Evolutionary conservation across 768 basidiomycete genomes (phyloP), one percentile per base, ranked within the genome.

Genomic region (Cystofilobasidium capitatum): DNA sequence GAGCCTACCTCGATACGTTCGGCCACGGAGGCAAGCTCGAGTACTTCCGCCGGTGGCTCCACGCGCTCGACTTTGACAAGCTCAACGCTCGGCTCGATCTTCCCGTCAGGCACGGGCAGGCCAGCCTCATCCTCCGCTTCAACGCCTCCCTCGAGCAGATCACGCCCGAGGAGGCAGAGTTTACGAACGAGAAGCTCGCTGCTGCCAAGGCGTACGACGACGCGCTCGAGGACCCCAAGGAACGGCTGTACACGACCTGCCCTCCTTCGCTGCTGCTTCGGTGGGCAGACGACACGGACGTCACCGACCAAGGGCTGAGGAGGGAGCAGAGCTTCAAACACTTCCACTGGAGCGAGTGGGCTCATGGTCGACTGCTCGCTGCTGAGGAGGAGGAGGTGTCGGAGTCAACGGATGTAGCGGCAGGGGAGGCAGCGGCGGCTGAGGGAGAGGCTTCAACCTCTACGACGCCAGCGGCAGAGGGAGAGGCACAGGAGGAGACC

Each of bases 21-120:
- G 66, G 66, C 37, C 39, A 51, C 40, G 31, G 24, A 1, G 51
- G 49, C 29, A 33, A 36, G 60, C 7, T 10, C 39, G 31, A 31
- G 37, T 68, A 54, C 35, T 59, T 51, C 10, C 49, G 31, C 39
- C 44, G 36, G 35, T 68, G 66, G 66, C 24, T 68, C 22, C 29
- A 26, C 22, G 42, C 49, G 3, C 45, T 68, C 39, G 66, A 68
- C 59, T 68, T 51, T 49, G 47, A 42, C 54, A 68, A 58, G 51
- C 22, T 62, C 1, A 39, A 36, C 45, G 58, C 29, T 12, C 59
- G 58, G 26, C 35, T 44, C 35, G 45, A 42, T 36, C 42, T 35
- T 22, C 58, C 44, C 40, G 36, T 40, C 26, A 6, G 29, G 51
- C 29, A 26, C 51, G 51, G 16, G 54, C n/a, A 16, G 17, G 37